phyloP scores from a whole-genome alignment of 495 filamentous ascomycete species.

The Aeminium ludgeri region DNA sequence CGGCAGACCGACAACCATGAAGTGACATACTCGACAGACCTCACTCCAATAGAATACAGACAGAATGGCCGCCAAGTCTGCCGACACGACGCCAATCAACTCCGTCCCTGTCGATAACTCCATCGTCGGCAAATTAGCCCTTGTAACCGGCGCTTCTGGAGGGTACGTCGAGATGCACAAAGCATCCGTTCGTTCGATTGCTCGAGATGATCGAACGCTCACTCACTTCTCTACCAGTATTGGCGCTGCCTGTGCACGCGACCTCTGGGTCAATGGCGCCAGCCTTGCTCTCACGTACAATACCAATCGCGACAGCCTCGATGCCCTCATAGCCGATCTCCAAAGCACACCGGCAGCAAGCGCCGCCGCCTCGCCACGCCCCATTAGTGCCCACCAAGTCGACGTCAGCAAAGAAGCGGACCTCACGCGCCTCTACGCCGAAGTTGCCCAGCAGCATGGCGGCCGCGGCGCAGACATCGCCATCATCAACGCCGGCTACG shows the following conservation, averaged over 20 bases:
- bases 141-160: constrained; percentile 50
- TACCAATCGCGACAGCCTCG: constrained; percentile 31
- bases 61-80: too few species aligned
- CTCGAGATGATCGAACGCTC: constrained; percentile 1
- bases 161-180: constrained; percentile 30
- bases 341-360: background rate
- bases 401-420: constrained; percentile 37
- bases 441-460: constrained; percentile 36
- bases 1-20: too few species aligned
- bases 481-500: constrained; percentile 40
- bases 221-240: constrained; percentile 29
- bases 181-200: background rate
- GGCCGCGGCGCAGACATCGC: constrained; percentile 45
- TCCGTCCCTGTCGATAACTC: constrained; percentile 29
- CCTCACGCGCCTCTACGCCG: constrained; percentile 34
- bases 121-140: constrained; percentile 39
- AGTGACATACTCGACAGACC: too few species aligned
- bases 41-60: too few species aligned
- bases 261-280: constrained; percentile 35
- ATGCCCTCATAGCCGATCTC: constrained; percentile 24
- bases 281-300: constrained; percentile 48
- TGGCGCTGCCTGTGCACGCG: constrained; percentile 41
- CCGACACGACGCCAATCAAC: background rate
- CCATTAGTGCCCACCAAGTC: constrained; percentile 38
- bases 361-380: constrained; percentile 15